Percentiles rank a stretch among this genome's conserved stretches.
Conservation (phyloP, 352 stramenopile genomes). For the Phytophthora pisi region DNA sequence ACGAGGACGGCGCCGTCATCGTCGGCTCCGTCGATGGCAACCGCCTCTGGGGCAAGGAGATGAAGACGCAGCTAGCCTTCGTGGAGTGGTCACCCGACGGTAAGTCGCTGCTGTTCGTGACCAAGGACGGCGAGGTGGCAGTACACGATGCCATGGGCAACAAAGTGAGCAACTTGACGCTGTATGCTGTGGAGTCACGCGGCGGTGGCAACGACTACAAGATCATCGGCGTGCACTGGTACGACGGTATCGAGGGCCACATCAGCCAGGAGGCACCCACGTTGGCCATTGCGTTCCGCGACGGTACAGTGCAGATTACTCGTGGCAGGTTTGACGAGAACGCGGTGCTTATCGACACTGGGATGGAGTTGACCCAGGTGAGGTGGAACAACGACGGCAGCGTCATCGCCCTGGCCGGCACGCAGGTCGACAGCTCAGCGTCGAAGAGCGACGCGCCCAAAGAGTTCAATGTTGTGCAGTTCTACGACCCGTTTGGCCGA, state of each 20-base stretch:
- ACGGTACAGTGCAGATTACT: constrained; percentile 92
- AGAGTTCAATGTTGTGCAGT: constrained; percentile 90
- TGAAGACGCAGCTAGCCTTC: constrained; percentile 90
- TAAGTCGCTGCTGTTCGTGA: constrained; percentile 90
- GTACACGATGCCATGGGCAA: constrained; percentile 90
- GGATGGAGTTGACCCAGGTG: constrained; percentile 83
- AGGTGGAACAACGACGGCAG: constrained; percentile 94
- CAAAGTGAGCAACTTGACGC: constrained; percentile 78
- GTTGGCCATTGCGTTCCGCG: constrained; percentile 91
- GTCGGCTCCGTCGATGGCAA: constrained; percentile 95
- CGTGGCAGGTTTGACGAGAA: constrained; percentile 86
- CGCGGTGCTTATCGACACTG: constrained; percentile 91
- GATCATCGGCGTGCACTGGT: constrained; percentile 86
- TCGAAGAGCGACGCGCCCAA: constrained; percentile 44
- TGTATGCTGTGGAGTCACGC: constrained; percentile 75
- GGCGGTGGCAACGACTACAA: constrained; percentile 59
- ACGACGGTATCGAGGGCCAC: constrained; percentile 88
- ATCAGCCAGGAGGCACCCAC: constrained; percentile 89
- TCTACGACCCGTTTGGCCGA: constrained; percentile 91
- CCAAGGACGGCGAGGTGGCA: constrained; percentile 80
- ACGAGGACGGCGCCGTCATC: constrained; percentile 95
- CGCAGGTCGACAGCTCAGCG: constrained; percentile 44
- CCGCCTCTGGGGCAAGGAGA: constrained; percentile 94
- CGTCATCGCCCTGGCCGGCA: constrained; percentile 87
- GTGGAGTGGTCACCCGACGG: constrained; percentile 95